Conservation (phyloP, 371 early-diverging fungal genomes). For the Mortierella sp. region DNA sequence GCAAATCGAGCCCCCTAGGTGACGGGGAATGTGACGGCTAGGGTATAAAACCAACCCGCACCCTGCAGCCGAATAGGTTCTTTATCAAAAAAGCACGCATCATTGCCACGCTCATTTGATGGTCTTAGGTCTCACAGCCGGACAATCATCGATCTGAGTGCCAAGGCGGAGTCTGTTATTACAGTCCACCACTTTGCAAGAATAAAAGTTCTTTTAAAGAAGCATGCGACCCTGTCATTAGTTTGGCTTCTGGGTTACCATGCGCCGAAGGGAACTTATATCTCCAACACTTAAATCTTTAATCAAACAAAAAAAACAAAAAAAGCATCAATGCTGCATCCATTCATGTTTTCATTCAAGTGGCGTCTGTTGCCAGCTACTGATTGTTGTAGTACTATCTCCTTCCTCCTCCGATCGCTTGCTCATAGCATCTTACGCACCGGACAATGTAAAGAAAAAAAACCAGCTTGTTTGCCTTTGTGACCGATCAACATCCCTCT, state of each 20-base stretch:
- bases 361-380: neutral
- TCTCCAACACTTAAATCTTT: neutral
- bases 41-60: neutral
- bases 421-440: too few species aligned
- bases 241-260: conserved; percentile 51
- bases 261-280: conserved; percentile 57
- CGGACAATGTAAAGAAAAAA: too few species aligned
- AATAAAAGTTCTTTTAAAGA: conserved; percentile 53
- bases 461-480: too few species aligned
- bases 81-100: conserved; percentile 52
- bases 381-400: too few species aligned
- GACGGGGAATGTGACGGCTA: conserved; percentile 2
- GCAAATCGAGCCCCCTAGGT: neutral
- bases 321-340: neutral
- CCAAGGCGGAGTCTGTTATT: conserved; percentile 44
- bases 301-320: neutral
- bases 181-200: conserved; percentile 53
- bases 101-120: conserved; percentile 56
- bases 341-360: too few species aligned
- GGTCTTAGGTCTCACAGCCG: conserved; percentile 52
- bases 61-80: conserved; percentile 8
- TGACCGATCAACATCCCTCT: too few species aligned
- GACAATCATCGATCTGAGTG: conserved; percentile 56
- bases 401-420: too few species aligned
- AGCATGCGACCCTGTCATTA: conserved; percentile 56